Base-by-base conservation (phyloP, 108 stramenopile genomes). In the Craspedostauros australis region DNA sequence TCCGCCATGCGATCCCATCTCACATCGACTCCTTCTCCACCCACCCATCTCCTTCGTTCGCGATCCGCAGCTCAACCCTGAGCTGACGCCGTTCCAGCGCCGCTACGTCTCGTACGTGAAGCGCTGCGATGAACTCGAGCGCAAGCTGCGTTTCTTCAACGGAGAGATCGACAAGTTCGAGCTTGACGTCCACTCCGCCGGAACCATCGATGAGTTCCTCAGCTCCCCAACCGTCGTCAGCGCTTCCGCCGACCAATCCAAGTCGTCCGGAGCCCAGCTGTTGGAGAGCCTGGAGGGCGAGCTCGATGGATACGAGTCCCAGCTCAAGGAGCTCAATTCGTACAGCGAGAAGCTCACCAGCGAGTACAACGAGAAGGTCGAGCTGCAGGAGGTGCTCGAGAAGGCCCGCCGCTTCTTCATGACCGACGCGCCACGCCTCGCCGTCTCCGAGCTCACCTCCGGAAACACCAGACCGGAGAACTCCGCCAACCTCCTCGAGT, bases 281-380 rank as follows among this genome's bases (percentile, higher is more conserved):
- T 43, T 96, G 28, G 92, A 93, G 52, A 66, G 51, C 28, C 58
- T 98, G 27, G 97, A 98, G 65, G 67, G 56, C 22, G 89, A 97
- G 54, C 68, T 98, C 19, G 96, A 95, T 50, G 75, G 71, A 12
- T 89, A 96, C 50, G 96, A 98, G 67, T 54, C 71, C 24, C 94
- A 97, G 63, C 81, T 98, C 28, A 56, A 66, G 26, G 96, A 98
- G 60, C 70, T 98, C 34, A 98, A 96, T 68, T 78, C 57, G 31
- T 96, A 86, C 78, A 83, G 72, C 58, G 92, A 94, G 62, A 93
- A 93, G 69, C 84, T 98, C 32, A 96, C 94, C 20, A 64, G 55
- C 12, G 96, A 98, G 59, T 98, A 97, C 94, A 96, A 95, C 59
- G 90, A 95, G 50, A 97, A 98, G 72, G 80, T 96, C 24, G 95